Evolutionary conservation across 2,329 filamentous ascomycete genomes (phyloP), one percentile per base, ranked within the genome.

Genomic region (Ceratocystis lukuohia): DNA sequence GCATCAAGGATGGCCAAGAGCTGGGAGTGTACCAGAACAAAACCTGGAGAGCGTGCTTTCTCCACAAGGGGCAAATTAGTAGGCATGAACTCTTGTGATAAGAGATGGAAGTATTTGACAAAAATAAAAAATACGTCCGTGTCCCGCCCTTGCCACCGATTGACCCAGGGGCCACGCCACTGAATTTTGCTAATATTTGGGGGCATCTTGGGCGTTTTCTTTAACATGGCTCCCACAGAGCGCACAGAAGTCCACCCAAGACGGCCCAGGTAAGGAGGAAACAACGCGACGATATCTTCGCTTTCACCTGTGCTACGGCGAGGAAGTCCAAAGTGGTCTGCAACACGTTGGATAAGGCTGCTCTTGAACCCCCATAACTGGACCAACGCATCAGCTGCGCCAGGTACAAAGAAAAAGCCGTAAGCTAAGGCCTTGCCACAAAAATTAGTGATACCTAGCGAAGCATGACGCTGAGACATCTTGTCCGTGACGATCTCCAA

Each of bases 81-180:
- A 0, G 87, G 85, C 70, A 88, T 79, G 70, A 88, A 88, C 68
- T 94, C 89, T 50, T 89, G 84, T 3, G 87, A 81, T 2, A 96
- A 79, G 22, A 93, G 82, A 74, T 93, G 88, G 71, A 88, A 95
- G 73, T 94, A 87, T 75, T 96, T 96, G 76, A 86, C 84, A 72
- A 96, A 96, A 57, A 95, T 88, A 76, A 93, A 96, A 73, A 96
- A 90, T 44, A 96, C 79, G 72, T 96, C 92, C 3, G 88, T 95
- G 71, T 96, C 91, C 1, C 86, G 84, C 15, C 92, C 92, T 69
- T 85, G 87, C 92, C 92, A 96, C 68, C 91, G 84, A 48, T 88
- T 84, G 6, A 89, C 79, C 92, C 92, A 96, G 0, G 86, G 85
- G 0, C 90, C 89, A 71, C 88, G 85, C 91, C 92, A 96, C 56